Evolutionary conservation across 208 protist species (phyloP), one percentile per base, ranked within the genome.

Genomic region (Phytomonas sp.): DNA sequence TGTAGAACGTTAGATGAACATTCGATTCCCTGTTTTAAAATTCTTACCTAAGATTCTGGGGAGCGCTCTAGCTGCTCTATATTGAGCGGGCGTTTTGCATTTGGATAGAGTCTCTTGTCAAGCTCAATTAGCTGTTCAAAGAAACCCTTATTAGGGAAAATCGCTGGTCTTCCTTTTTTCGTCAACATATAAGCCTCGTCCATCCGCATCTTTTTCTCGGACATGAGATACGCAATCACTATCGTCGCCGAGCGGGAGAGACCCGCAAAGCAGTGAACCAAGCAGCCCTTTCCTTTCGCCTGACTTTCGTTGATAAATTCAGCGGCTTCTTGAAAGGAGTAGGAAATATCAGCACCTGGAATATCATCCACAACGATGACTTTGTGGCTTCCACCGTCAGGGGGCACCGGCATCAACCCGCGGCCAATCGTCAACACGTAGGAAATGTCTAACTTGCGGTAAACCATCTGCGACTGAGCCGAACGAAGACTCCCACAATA

Each of bases 211-310:
- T 79, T 72, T 70, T 80, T 79, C 32, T 83, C 84, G 60, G 91
- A 81, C 88, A 96, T 95, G 17, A 96, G 72, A 65, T 95, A 96
- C 9, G 89, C 89, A 78, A 94, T 91, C 7, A 94, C 85, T 2
- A 88, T 93, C 0, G 92, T 95, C 9, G 89, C 92, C 5, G 89
- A 95, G 32, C 92, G 87, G n/a, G 88, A 94, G 31, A 96, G 79
- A 6, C 92, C 92, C 53, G 92, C 92, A 63, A 96, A 96, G 76
- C 92, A 96, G 78, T 96, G 92, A 32, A 96, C 89, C 0, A 96
- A 70, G 70, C 89, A 94, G 34, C 87, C 87, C 29, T 67, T 67
- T 13, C 78, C 78, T 7, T 70, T 68, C 65, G 56, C 59, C 30
- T 89, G 78, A 72, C 83, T 90, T 37, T 88, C 80, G 28, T 96